Conservation (phyloP, 768 basidiomycete species). For the Lentinus tigrinus region DNA sequence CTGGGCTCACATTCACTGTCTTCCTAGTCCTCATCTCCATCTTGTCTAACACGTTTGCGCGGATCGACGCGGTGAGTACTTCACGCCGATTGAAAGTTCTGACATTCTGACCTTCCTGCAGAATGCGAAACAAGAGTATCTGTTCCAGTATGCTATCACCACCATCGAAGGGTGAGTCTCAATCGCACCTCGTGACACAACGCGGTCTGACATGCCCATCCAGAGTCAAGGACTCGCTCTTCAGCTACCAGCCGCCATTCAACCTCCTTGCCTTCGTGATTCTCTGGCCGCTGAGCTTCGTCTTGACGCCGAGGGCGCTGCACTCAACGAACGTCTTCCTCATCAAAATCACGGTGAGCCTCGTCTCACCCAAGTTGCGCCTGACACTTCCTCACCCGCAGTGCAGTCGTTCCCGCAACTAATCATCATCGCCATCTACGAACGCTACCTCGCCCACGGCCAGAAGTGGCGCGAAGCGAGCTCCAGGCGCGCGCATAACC, state of each 20-base stretch:
- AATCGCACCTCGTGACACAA: neutral
- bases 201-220: conserved; percentile 5
- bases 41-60: conserved; percentile 84
- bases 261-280: conserved; percentile 79
- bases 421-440: conserved; percentile 73
- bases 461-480: conserved; percentile 50
- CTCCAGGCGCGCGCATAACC: conserved; percentile 48
- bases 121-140: conserved; percentile 71
- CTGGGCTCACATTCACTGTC: neutral
- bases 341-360: conserved; percentile 71
- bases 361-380: neutral
- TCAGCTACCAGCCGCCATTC: conserved; percentile 92
- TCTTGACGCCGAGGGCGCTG: conserved; percentile 73
- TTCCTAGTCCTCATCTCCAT: conserved; percentile 76
- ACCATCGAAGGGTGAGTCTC: conserved; percentile 79
- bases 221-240: conserved; percentile 87
- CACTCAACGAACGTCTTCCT: conserved; percentile 85
- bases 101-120: conserved; percentile 16
- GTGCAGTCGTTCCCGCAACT: conserved; percentile 73
- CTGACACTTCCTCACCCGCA: neutral
- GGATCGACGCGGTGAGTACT: conserved; percentile 57
- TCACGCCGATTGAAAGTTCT: neutral
- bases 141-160: conserved; percentile 83
- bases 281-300: conserved; percentile 75
- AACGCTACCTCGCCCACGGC: conserved; percentile 62